Percentiles rank a stretch among this genome's conserved stretches.
Evolutionary conservation across 2,329 filamentous ascomycete genomes (phyloP).

Genomic region (Cladobotryum protrusum): DNA sequence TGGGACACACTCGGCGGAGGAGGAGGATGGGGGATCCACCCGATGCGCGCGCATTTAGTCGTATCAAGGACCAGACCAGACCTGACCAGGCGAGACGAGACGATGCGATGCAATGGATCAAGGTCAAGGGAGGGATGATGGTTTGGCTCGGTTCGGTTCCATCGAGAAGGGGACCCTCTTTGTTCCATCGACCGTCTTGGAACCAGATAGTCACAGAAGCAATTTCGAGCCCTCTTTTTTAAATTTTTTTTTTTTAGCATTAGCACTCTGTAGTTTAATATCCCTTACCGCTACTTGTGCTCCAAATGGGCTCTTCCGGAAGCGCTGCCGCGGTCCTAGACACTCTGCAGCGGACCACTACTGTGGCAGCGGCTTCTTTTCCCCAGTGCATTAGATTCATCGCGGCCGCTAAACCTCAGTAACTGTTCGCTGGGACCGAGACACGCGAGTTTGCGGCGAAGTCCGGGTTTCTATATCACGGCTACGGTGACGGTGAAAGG

Average conservation of each 20-base stretch:
- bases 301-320: slow-evolving; percentile 2
- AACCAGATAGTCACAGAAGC: too few species aligned
- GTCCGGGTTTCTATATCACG: background rate
- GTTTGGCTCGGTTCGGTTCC: background rate
- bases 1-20: slow-evolving; percentile 7
- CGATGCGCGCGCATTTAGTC: slow-evolving; percentile 1
- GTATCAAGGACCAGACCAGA: background rate
- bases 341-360: slow-evolving; percentile 7
- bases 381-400: slow-evolving; percentile 22
- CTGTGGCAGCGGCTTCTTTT: background rate
- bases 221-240: too few species aligned
- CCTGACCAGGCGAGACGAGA: background rate
- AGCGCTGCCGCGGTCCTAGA: slow-evolving; percentile 10
- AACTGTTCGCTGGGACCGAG: slow-evolving; percentile 24
- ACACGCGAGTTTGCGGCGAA: slow-evolving; percentile 19
- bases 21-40: slow-evolving; percentile 4
- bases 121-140: background rate
- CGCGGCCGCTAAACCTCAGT: slow-evolving; percentile 26
- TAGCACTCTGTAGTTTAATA: background rate
- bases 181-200: background rate
- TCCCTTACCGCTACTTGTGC: slow-evolving; percentile 2
- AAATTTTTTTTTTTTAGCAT: too few species aligned
- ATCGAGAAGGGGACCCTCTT: background rate
- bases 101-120: too few species aligned
- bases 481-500: too few species aligned